These are phyloP conservation scores for Linum lewisii DNA, from an alignment of 345 rosid species.

Conservation along the genomic window DNA sequence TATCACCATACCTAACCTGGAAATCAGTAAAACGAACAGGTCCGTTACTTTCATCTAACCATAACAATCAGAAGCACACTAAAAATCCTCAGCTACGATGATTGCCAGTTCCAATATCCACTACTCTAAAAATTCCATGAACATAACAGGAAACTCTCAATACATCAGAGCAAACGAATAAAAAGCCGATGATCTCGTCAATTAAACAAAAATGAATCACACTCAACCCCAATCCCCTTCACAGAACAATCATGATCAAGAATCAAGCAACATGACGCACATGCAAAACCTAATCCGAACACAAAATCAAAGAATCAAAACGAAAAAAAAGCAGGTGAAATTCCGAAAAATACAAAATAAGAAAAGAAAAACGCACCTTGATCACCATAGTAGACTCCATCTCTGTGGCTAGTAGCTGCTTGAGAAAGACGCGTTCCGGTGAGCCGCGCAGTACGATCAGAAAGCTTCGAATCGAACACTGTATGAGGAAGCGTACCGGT, in stretches of 20 bases:
- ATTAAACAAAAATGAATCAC: no score
- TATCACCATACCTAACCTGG: slow-evolving; percentile 65
- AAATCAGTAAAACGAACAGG: background rate
- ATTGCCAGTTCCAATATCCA: no score
- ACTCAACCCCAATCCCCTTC: no score
- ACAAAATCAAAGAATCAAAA: no score
- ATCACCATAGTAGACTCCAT: background rate
- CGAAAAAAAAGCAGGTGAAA: background rate
- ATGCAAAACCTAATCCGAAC: background rate
- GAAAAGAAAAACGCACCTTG: slow-evolving; percentile 1
- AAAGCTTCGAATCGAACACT: background rate
- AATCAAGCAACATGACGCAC: background rate
- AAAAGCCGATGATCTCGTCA: no score
- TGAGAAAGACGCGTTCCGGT: slow-evolving; percentile 1
- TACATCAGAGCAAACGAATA: no score
- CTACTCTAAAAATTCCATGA: no score
- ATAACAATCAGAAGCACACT: background rate
- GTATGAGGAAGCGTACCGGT: background rate
- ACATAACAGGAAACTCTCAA: no score
- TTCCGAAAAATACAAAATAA: background rate
- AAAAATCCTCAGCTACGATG: background rate
- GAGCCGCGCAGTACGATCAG: background rate
- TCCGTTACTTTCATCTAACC: background rate
- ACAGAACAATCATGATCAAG: background rate
- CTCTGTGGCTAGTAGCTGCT: background rate